A percentile compares a stretch with the other conserved stretches of the same genome.
phyloP scores from a whole-genome alignment of 371 early-diverging fungal species.

The Haplosporangium sp. region DNA sequence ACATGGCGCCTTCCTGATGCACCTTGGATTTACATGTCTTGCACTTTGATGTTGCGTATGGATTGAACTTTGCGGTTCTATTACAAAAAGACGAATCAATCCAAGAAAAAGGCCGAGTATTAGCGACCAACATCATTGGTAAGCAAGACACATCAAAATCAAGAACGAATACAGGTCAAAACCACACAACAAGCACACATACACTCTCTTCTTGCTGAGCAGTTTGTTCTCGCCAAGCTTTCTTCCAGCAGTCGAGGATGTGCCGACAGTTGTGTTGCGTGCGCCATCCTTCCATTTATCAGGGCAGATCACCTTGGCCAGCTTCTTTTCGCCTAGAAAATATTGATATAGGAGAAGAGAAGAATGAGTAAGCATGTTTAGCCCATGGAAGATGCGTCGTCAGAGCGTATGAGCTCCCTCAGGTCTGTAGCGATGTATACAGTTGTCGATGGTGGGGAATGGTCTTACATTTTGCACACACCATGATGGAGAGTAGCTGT shows the following conservation, averaged over 20 bases:
- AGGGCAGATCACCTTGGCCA: conserved; percentile 48
- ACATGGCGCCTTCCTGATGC: conserved; percentile 51
- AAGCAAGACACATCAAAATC: not conserved
- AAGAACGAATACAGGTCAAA: not conserved
- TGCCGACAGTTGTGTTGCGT: conserved; percentile 47
- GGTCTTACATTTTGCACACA: conserved; percentile 48
- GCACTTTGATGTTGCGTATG: conserved; percentile 50
- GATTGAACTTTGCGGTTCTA: conserved; percentile 55
- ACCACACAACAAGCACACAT: conserved; percentile 2
- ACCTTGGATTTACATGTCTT: conserved; percentile 50
- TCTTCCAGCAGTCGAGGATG: conserved; percentile 37
- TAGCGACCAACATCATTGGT: not conserved
- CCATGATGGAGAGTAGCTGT: conserved; percentile 18
- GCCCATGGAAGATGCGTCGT: not conserved
- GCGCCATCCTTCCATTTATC: conserved; percentile 55
- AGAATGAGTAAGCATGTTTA: not conserved
- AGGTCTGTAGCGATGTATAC: not conserved
- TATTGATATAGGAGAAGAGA: not conserved
- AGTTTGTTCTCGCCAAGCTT: conserved; percentile 53
- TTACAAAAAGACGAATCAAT: not conserved
- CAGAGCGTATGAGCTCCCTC: not conserved
- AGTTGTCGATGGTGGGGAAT: not conserved
- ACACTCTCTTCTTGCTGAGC: conserved; percentile 53
- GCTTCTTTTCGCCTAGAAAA: conserved; percentile 50
- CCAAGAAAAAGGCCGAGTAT: conserved; percentile 2